Evolutionary conservation across 148 eudicot genomes (phyloP).

Genomic region (Fagopyrum homotropicum): DNA sequence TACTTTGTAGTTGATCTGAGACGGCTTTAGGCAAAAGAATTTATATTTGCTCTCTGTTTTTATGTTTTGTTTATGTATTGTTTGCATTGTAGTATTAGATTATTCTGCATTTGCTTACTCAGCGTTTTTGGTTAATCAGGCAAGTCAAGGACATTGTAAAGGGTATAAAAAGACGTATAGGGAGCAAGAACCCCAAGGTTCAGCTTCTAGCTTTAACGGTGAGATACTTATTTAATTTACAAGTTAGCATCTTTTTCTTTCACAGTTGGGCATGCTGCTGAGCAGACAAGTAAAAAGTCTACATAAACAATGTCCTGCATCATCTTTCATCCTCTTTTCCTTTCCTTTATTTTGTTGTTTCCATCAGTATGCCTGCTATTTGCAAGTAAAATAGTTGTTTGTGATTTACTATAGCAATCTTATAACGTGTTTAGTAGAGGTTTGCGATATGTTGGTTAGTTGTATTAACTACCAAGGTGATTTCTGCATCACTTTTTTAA

Average conservation of each 20-base stretch:
- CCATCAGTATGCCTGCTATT: neutral
- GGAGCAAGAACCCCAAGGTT: constrained; percentile 80
- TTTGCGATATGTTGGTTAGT: neutral
- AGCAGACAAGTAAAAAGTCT: neutral
- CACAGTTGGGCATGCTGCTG: neutral
- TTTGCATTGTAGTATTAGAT: neutral
- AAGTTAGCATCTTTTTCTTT: neutral
- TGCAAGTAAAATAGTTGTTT: neutral
- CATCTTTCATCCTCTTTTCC: neutral
- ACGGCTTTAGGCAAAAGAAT: neutral
- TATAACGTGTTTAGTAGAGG: neutral
- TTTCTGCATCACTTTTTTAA: neutral
- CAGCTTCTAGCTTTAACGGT: constrained; percentile 90
- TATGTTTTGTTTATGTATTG: neutral
- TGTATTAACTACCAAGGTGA: neutral
- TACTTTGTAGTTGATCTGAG: neutral
- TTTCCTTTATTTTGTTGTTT: neutral
- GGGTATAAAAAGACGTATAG: constrained; percentile 78
- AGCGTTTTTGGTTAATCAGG: constrained; percentile 33
- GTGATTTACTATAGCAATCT: neutral
- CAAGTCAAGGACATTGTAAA: constrained; percentile 89
- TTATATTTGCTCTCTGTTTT: neutral
- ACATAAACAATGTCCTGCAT: neutral
- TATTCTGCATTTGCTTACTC: constrained; percentile 11
- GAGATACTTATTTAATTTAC: constrained; percentile 15